Conservation (phyloP, 1,284 basidiomycete genomes). For the Boletus sp. region DNA sequence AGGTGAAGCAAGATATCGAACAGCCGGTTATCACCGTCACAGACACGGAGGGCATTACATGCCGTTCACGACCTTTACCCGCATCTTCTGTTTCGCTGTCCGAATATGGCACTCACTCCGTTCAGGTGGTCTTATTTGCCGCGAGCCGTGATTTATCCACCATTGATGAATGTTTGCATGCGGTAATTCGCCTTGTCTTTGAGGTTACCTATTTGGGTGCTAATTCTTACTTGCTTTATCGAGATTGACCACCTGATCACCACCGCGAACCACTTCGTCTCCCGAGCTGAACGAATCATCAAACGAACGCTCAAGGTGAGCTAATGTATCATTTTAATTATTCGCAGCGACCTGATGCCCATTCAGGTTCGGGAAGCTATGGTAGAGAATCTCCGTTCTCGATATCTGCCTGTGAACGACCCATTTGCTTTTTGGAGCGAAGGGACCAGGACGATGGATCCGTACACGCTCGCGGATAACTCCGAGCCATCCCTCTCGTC, state of each 20-base stretch:
- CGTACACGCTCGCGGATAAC: constrained; percentile 1
- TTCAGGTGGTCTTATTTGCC: constrained; percentile 44
- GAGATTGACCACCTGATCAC: constrained; percentile 54
- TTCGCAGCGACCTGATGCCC: constrained; percentile 1
- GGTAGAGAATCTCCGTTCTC: constrained; percentile 28
- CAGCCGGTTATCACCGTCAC: constrained; percentile 26
- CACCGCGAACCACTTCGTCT: constrained; percentile 48
- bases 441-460: not conserved
- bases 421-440: constrained; percentile 20
- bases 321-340: constrained; percentile 5
- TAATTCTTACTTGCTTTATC: constrained; percentile 11
- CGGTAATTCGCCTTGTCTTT: constrained; percentile 20
- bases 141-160: constrained; percentile 51
- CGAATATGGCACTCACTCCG: constrained; percentile 36
- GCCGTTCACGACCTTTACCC: constrained; percentile 12
- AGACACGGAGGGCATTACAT: constrained; percentile 22
- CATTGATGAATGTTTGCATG: constrained; percentile 41
- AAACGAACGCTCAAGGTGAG: constrained; percentile 50
- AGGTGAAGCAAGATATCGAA: constrained; percentile 30
- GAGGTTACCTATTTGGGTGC: constrained; percentile 10
- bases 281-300: constrained; percentile 48
- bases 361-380: constrained; percentile 25
- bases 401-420: constrained; percentile 25
- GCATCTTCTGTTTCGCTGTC: constrained; percentile 6
- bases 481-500: constrained; percentile 35